A percentile compares a stretch with the other conserved stretches of the same genome.
Conservation (phyloP, 495 filamentous ascomycete species). For the Aspergillus wentii region DNA sequence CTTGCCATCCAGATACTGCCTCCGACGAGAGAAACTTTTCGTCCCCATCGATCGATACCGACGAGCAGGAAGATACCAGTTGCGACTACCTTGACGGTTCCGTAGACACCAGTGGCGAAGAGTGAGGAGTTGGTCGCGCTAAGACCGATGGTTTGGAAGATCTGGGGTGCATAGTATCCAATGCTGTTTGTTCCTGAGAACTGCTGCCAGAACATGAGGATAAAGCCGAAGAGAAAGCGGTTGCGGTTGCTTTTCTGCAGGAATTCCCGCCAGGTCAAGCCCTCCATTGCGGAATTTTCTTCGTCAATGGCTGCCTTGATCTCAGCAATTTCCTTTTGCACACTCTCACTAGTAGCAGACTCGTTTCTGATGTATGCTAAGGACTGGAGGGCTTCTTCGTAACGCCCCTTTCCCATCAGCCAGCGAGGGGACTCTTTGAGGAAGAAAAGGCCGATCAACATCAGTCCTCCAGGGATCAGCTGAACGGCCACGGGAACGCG, state of each 20-base stretch:
- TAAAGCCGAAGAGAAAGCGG: conserved; percentile 38
- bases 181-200: conserved; percentile 49
- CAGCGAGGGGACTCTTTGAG: conserved; percentile 53
- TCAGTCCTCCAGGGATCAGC: conserved; percentile 44
- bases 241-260: conserved; percentile 33
- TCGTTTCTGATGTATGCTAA: conserved; percentile 43
- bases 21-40: conserved; percentile 61
- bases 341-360: conserved; percentile 24
- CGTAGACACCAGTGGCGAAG: conserved; percentile 50
- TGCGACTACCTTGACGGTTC: conserved; percentile 48
- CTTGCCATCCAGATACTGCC: conserved; percentile 62
- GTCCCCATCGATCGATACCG: conserved; percentile 64
- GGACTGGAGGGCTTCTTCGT: conserved; percentile 38
- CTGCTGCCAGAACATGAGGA: conserved; percentile 50
- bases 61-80: conserved; percentile 61
- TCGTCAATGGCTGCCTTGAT: conserved; percentile 41
- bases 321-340: conserved; percentile 59
- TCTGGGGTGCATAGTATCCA: conserved; percentile 47
- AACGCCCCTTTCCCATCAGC: conserved; percentile 43
- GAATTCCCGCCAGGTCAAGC: conserved; percentile 36
- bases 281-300: conserved; percentile 36
- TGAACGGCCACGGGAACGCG: conserved; percentile 50
- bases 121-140: conserved; percentile 37
- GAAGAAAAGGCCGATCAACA: conserved; percentile 47
- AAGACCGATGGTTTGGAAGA: conserved; percentile 45